Percentiles rank a stretch among this genome's conserved stretches.
phyloP scores from a whole-genome alignment of 164 flowering plant species.

The Berberis thunbergii region DNA sequence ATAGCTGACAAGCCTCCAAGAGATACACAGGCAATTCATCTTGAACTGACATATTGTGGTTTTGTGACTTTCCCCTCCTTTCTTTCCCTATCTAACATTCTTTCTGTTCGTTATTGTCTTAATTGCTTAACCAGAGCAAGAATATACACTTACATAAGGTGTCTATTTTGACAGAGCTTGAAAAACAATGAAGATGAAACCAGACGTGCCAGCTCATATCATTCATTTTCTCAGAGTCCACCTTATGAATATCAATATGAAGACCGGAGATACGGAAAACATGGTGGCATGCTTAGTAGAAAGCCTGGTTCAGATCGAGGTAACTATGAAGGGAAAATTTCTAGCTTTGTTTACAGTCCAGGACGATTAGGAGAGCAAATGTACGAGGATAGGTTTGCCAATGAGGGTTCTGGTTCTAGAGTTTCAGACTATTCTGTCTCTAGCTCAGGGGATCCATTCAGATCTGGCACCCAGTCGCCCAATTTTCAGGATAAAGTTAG shows the following conservation, averaged over 20 bases:
- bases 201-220: constrained; percentile 94
- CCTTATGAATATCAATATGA: constrained; percentile 98
- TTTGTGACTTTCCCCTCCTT: neutral
- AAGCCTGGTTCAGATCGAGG: constrained; percentile 90
- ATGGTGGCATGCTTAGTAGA: constrained; percentile 50
- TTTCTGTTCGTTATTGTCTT: constrained; percentile 16
- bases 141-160: constrained; percentile 8
- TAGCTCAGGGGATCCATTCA: constrained; percentile 64
- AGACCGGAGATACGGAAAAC: constrained; percentile 81
- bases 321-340: constrained; percentile 51
- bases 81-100: neutral
- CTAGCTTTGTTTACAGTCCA: constrained; percentile 72
- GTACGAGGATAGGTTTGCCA: constrained; percentile 66
- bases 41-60: neutral
- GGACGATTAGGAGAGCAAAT: constrained; percentile 45
- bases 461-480: constrained; percentile 57
- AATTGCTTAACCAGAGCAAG: neutral
- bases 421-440: constrained; percentile 62
- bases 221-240: constrained; percentile 97
- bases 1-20: constrained; percentile 66
- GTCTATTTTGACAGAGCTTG: constrained; percentile 27
- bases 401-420: constrained; percentile 60
- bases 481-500: constrained; percentile 41
- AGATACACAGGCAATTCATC: constrained; percentile 45
- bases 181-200: constrained; percentile 53